Conservation (phyloP, 2,329 filamentous ascomycete genomes). For the Trichocomaceae sp. region DNA sequence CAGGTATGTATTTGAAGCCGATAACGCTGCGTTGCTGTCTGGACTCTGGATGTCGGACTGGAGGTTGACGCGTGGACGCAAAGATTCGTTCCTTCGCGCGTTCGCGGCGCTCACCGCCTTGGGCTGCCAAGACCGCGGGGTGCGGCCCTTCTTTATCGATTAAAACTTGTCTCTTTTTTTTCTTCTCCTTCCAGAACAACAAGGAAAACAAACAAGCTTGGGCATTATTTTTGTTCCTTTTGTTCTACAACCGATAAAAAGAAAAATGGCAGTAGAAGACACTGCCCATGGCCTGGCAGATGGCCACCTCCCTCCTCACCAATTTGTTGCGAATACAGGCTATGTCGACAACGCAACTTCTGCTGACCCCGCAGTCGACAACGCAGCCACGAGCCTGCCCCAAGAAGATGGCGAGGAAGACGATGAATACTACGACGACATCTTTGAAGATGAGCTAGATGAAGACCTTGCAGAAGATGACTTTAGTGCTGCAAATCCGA, state of each 20-base stretch:
- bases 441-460: slow-evolving; percentile 28
- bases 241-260: not conserved
- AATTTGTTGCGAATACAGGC: slow-evolving; percentile 40
- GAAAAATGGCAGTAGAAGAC: slow-evolving; percentile 8
- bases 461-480: slow-evolving; percentile 51
- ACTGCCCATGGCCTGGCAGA: slow-evolving; percentile 32
- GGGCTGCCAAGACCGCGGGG: slow-evolving; percentile 11
- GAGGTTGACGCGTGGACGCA: not conserved
- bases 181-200: not conserved
- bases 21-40: not conserved
- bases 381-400: slow-evolving; percentile 22
- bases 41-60: not conserved
- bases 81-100: not conserved
- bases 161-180: slow-evolving; percentile 6
- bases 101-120: slow-evolving; percentile 7
- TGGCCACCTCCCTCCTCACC: slow-evolving; percentile 42
- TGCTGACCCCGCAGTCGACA: slow-evolving; percentile 8
- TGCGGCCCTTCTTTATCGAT: slow-evolving; percentile 9
- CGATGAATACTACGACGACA: slow-evolving; percentile 58
- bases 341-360: slow-evolving; percentile 3
- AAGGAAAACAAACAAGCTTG: too few species aligned
- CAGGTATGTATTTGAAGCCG: not conserved
- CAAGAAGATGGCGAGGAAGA: slow-evolving; percentile 46
- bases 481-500: slow-evolving; percentile 50
- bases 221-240: not conserved